Base-by-base conservation (phyloP, 75 land plant species). In the Sequoia sempervirens region DNA sequence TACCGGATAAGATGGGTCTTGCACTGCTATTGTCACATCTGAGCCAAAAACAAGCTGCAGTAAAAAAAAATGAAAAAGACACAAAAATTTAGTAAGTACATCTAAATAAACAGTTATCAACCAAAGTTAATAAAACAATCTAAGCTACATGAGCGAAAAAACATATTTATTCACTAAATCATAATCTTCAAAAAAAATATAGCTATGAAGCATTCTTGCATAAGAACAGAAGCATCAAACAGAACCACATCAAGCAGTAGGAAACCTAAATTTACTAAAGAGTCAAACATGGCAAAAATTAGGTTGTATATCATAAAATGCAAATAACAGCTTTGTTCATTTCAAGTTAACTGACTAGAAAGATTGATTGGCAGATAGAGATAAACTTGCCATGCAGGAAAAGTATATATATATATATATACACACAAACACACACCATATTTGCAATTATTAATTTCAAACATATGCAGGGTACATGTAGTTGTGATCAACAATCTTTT, bases 1-100 rank as follows among this genome's bases (percentile, higher is more conserved):
- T 92, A 96, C 98, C 81, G 98, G 98, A 85, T 92, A 96, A 17
- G 95, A 88, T 75, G 98, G 98, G 82, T 96, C 97, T 86, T 96
- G 98, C 11, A 91, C 94, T 38, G 98, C 95, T 34, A 96, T 88
- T 66, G 91, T 88, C 58, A 92, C 91, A 83, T 92, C 85, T 4
- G 94, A 87, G 43, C 98, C 98, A 82, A 96, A 89, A 84, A 94
- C 89, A 75, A 96, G 87, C 98, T 96, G 93, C 86, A 79, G 80
- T 28, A 5, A 23, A 84, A 54, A 9, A n/a, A 28, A 70, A 50
- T 50, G 10, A 82, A 41, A 28, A 4, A 85, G 74, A 34, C n/a
- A 83, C 34, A 40, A 14, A 20, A 69, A 75, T 20, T 23, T 41
- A 6, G 45, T 20, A 20, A 41, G 46, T 10, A 78, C 15, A 78